Evolutionary conservation across 1,139 yeast species (phyloP).

Genomic region (Yamadazyma aaseri): DNA sequence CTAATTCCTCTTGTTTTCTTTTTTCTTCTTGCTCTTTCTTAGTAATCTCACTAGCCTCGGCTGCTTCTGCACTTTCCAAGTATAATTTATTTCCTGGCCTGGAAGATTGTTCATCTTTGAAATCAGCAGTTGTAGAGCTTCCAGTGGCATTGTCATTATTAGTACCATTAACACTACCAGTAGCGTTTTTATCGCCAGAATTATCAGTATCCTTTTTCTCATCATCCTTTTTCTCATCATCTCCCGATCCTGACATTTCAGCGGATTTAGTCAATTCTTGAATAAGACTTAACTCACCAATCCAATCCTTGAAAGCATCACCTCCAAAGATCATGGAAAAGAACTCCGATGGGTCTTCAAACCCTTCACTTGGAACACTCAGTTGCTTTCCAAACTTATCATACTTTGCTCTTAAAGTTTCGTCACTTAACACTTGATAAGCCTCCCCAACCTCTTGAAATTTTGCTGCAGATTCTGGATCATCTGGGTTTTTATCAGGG

Average conservation of each 20-base stretch:
- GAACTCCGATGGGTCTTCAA: constrained; percentile 85
- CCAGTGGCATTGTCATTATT: background rate
- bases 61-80: constrained; percentile 12
- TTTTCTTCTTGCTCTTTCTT: constrained; percentile 46
- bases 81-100: constrained; percentile 7
- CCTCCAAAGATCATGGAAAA: constrained; percentile 77
- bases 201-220: background rate
- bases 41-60: constrained; percentile 9
- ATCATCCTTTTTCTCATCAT: constrained; percentile 16
- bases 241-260: constrained; percentile 42
- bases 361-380: constrained; percentile 78
- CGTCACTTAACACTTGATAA: constrained; percentile 79
- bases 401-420: constrained; percentile 59
- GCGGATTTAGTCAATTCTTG: constrained; percentile 60
- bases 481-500: constrained; percentile 94
- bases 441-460: constrained; percentile 78
- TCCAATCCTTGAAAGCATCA: constrained; percentile 82
- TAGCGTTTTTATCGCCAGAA: background rate
- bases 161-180: constrained; percentile 1
- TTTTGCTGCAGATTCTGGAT: constrained; percentile 71
- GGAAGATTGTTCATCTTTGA: background rate
- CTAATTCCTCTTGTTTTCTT: constrained; percentile 61
- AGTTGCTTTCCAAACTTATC: constrained; percentile 86
- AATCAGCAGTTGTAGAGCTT: background rate
- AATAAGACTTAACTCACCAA: constrained; percentile 68